phyloP scores from a whole-genome alignment of 106 monocot species.

The Phalaenopsis aphrodite region DNA sequence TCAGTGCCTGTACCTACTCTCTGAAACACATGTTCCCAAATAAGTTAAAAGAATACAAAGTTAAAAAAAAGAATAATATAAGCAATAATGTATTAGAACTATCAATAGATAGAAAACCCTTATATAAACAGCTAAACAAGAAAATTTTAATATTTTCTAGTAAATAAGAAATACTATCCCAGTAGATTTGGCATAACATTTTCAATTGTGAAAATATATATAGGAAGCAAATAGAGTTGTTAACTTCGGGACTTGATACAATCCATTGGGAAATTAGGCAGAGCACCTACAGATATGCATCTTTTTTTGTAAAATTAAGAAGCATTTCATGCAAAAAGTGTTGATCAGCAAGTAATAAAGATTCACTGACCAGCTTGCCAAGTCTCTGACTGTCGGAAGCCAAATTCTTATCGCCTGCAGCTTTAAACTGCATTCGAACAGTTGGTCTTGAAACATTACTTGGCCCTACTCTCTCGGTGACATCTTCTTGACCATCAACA shows the following conservation, averaged over 20 bases:
- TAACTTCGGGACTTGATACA: background rate
- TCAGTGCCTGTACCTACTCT: slow-evolving; percentile 21
- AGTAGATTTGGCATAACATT: background rate
- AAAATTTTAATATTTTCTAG: background rate
- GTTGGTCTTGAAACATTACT: slow-evolving; percentile 25
- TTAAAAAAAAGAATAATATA: background rate
- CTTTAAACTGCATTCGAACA: slow-evolving; percentile 37
- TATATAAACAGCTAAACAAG: background rate
- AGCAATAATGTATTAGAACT: background rate
- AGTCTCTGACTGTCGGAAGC: slow-evolving; percentile 14
- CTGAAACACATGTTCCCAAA: slow-evolving; percentile 13
- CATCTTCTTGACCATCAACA: slow-evolving; percentile 20
- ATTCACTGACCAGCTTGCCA: slow-evolving; percentile 37
- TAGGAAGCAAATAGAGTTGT: background rate
- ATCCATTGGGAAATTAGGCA: background rate
- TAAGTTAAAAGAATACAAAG: background rate
- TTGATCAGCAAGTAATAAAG: background rate
- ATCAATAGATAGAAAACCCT: background rate
- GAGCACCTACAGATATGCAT: background rate
- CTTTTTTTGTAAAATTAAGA: background rate
- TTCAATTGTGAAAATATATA: background rate
- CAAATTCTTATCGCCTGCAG: slow-evolving; percentile 23
- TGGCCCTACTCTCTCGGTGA: slow-evolving; percentile 19
- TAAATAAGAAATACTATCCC: background rate
- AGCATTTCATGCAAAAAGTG: background rate